A percentile compares a stretch with the other conserved stretches of the same genome.
phyloP scores from a whole-genome alignment of 805 yeast genomes.

The Metschnikowia anglica region DNA sequence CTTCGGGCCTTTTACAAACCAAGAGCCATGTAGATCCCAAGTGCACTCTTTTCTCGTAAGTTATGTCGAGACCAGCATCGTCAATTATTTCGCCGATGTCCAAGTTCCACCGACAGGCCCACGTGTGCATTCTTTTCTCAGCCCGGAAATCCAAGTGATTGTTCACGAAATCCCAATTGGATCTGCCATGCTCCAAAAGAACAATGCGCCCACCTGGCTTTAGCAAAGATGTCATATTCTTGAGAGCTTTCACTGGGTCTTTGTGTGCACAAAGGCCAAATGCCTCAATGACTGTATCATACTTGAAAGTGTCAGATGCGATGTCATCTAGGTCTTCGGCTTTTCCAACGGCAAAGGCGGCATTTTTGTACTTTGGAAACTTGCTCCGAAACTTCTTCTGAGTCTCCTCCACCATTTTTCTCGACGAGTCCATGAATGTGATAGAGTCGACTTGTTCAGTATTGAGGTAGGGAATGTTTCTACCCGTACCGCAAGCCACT shows the following conservation, averaged over 20 bases:
- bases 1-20: slow-evolving; percentile 73
- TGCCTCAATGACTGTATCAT: slow-evolving; percentile 90
- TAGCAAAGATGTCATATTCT: slow-evolving; percentile 68
- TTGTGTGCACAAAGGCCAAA: slow-evolving; percentile 96
- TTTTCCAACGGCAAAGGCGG: slow-evolving; percentile 84
- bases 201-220: slow-evolving; percentile 90
- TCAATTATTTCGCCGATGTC: slow-evolving; percentile 88
- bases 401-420: slow-evolving; percentile 80
- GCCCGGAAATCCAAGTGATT: slow-evolving; percentile 79
- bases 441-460: slow-evolving; percentile 57
- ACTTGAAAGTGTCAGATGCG: slow-evolving; percentile 53
- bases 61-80: slow-evolving; percentile 78
- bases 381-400: slow-evolving; percentile 65
- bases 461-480: slow-evolving; percentile 77
- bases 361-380: slow-evolving; percentile 68
- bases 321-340: slow-evolving; percentile 77
- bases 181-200: slow-evolving; percentile 89
- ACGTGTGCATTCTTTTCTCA: slow-evolving; percentile 74
- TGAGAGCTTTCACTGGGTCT: slow-evolving; percentile 81
- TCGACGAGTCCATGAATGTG: slow-evolving; percentile 83
- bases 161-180: slow-evolving; percentile 75
- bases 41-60: slow-evolving; percentile 77
- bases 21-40: slow-evolving; percentile 91
- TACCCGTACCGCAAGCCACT: slow-evolving; percentile 94
- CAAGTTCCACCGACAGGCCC: slow-evolving; percentile 98